Percentiles rank a stretch among this genome's conserved stretches.
phyloP scores from a whole-genome alignment of 2,329 filamentous ascomycete genomes.

The Zopfia rhizophila region DNA sequence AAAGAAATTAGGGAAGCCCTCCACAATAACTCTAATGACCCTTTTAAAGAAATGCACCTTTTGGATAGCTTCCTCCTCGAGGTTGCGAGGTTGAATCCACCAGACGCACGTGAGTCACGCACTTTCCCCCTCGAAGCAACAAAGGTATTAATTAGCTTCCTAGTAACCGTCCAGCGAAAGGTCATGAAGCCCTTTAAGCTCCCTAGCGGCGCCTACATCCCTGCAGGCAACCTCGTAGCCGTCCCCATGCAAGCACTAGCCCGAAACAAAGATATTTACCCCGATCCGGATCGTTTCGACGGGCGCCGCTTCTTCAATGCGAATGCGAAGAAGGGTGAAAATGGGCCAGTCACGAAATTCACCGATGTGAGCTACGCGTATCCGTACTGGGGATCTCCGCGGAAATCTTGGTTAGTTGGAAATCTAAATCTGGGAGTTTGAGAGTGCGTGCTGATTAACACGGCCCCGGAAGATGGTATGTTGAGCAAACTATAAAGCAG shows the following conservation, averaged over 20 bases:
- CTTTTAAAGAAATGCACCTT: not conserved
- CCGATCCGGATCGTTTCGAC: constrained; percentile 3
- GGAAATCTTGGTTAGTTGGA: constrained; percentile 8
- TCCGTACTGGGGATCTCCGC: constrained; percentile 6
- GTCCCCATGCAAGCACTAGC: constrained; percentile 1
- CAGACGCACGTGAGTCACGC: no score
- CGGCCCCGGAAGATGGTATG: constrained; percentile 14
- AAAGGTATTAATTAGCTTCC: not conserved
- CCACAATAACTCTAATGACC: not conserved
- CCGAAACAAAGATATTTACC: constrained; percentile 3
- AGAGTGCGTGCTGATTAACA: not conserved
- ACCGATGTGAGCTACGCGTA: constrained; percentile 3
- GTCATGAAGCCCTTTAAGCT: not conserved
- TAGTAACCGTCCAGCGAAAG: not conserved
- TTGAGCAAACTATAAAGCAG: constrained; percentile 4
- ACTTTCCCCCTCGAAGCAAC: no score
- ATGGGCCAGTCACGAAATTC: no score
- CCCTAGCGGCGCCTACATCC: not conserved
- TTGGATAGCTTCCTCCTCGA: no score
- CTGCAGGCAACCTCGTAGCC: constrained; percentile 7
- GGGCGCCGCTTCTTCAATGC: not conserved
- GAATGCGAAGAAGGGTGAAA: not conserved
- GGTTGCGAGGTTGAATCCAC: no score
- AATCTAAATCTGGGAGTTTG: not conserved
- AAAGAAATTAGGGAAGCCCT: not conserved